Percentiles rank a stretch among this genome's conserved stretches.
Evolutionary conservation across 2,329 filamentous ascomycete species (phyloP).

Genomic region (Aspergillus sp.): DNA sequence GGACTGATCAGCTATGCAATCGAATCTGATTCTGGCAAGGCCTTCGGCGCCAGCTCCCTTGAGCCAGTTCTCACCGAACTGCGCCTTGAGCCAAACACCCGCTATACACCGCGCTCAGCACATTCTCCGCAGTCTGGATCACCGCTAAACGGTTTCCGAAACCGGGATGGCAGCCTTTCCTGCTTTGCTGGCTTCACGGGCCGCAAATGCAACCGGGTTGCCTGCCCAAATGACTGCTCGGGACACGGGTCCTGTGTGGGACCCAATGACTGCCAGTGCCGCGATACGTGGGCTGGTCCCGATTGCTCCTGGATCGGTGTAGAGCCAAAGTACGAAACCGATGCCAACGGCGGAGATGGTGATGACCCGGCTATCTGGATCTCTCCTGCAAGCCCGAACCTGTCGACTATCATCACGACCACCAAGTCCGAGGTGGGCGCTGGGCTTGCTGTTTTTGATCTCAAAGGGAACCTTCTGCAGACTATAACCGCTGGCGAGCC

Average conservation of each 20-base stretch:
- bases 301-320: conserved; percentile 7
- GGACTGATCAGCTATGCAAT: conserved; percentile 44
- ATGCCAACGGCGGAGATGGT: conserved; percentile 7
- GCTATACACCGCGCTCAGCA: not conserved
- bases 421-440: conserved; percentile 6
- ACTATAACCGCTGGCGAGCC: conserved; percentile 3
- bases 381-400: not conserved
- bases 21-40: conserved; percentile 37
- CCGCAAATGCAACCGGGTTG: not conserved
- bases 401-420: conserved; percentile 5
- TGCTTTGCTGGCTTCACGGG: conserved; percentile 9
- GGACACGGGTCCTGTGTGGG: conserved; percentile 3
- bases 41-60: conserved; percentile 3
- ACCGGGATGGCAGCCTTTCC: not conserved
- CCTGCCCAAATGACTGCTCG: conserved; percentile 3
- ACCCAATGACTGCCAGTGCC: conserved; percentile 5
- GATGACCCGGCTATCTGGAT: conserved; percentile 10
- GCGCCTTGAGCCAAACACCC: not conserved
- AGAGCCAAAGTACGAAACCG: conserved; percentile 4
- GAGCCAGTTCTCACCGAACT: conserved; percentile 2
- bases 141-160: not conserved
- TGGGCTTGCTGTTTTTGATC: conserved; percentile 5
- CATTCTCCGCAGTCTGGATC: not conserved
- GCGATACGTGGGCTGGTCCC: not conserved
- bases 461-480: conserved; percentile 4